phyloP scores from a whole-genome alignment of 2,329 filamentous ascomycete genomes.

The Exophiala lecanii-corni region DNA sequence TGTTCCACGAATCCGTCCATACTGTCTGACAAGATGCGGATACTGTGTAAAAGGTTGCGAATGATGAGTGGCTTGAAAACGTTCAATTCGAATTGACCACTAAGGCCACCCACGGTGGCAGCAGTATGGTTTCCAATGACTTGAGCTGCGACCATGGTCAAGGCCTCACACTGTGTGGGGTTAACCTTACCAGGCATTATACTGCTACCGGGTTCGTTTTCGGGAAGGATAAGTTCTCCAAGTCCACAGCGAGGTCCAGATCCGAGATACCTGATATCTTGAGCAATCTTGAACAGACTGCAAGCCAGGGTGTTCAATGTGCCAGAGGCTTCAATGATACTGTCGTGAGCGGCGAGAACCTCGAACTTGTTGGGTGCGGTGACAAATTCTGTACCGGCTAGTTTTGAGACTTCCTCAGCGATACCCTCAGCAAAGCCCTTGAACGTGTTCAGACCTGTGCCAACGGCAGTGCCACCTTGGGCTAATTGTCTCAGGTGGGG shows the following conservation, averaged over 20 bases:
- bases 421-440: slow-evolving; percentile 92
- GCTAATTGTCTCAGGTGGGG: slow-evolving; percentile 82
- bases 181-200: slow-evolving; percentile 99
- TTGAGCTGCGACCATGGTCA: slow-evolving; percentile 97
- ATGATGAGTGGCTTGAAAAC: slow-evolving; percentile 98
- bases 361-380: slow-evolving; percentile 99
- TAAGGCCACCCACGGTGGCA: slow-evolving; percentile 89
- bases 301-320: slow-evolving; percentile 86
- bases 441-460: slow-evolving; percentile 96
- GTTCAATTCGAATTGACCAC: slow-evolving; percentile 97
- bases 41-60: slow-evolving; percentile 88
- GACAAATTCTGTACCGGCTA: slow-evolving; percentile 89
- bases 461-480: slow-evolving; percentile 94
- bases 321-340: slow-evolving; percentile 89
- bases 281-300: slow-evolving; percentile 95
- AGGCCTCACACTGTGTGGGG: slow-evolving; percentile 93
- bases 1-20: slow-evolving; percentile 97
- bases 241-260: slow-evolving; percentile 93
- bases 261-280: slow-evolving; percentile 95
- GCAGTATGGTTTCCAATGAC: slow-evolving; percentile 97
- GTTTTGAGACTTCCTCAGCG: slow-evolving; percentile 81
- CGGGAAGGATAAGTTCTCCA: slow-evolving; percentile 85
- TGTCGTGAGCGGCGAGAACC: slow-evolving; percentile 90
- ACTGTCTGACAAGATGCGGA: slow-evolving; percentile 79
- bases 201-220: slow-evolving; percentile 95